A percentile compares a stretch with the other conserved stretches of the same genome.
Conservation (phyloP, 2,329 filamentous ascomycete species). For the Cercospora sp. region DNA sequence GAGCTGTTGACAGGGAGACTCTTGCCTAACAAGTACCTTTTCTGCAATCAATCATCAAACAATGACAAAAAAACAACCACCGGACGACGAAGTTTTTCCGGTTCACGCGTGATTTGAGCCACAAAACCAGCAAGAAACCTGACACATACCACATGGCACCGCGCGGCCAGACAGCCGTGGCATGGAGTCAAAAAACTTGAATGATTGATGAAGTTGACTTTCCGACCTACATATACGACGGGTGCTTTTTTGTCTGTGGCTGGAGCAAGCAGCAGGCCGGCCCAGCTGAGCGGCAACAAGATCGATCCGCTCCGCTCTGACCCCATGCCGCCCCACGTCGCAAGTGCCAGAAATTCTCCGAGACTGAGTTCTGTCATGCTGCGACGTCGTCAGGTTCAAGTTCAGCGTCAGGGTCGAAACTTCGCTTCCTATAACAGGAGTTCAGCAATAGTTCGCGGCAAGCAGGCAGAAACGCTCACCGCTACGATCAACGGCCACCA, state of each 20-base stretch:
- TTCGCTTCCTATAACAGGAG: not conserved
- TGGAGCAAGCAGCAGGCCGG: not conserved
- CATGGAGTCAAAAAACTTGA: not conserved
- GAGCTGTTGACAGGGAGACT: not conserved
- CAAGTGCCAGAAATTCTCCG: conserved; percentile 1
- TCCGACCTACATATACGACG: not conserved
- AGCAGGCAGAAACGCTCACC: not conserved
- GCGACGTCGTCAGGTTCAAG: not conserved
- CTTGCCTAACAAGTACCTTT: not conserved
- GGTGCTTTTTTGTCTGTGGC: not conserved
- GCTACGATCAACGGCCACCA: not conserved
- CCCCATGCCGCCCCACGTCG: not conserved
- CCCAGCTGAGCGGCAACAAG: not conserved
- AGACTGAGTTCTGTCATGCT: conserved; percentile 3
- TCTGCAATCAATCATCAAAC: not conserved
- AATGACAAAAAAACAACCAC: not conserved
- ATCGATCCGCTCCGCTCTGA: not conserved
- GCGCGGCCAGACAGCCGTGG: not conserved
- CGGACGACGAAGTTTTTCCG: not conserved
- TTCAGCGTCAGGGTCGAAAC: not conserved
- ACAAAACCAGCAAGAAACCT: not conserved
- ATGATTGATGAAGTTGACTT: not conserved
- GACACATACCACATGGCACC: not conserved
- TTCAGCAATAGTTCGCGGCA: not conserved
- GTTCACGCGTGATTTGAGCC: not conserved